A percentile compares a stretch with the other conserved stretches of the same genome.
These are phyloP conservation scores for Ceratocystiopsis brevicomis DNA, from an alignment of 2,329 filamentous ascomycete genomes.

Conservation along the genomic window DNA sequence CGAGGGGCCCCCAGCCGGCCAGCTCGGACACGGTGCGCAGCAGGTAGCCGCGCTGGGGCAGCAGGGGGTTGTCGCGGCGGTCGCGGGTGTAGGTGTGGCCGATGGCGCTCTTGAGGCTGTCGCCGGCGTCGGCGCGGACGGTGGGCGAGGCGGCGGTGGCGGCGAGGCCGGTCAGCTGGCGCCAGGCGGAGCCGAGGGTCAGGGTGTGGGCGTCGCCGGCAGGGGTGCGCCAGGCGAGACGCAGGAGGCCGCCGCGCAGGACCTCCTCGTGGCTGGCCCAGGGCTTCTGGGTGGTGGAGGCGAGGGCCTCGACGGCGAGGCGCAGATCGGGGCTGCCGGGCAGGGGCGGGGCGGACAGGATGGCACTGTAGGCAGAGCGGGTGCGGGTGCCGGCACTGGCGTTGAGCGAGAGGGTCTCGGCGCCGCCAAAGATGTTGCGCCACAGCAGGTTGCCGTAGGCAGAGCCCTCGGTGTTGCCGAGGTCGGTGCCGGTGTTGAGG, in stretches of 20 bases:
- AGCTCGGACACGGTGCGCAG: slow-evolving; percentile 61
- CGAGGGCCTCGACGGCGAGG: slow-evolving; percentile 60
- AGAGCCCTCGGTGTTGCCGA: slow-evolving; percentile 84
- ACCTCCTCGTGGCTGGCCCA: slow-evolving; percentile 93
- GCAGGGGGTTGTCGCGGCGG: slow-evolving; percentile 62
- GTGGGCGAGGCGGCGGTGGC: slow-evolving; percentile 62
- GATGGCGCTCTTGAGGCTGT: slow-evolving; percentile 34
- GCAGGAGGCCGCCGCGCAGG: slow-evolving; percentile 56
- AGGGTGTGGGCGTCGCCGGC: slow-evolving; percentile 55
- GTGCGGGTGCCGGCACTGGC: slow-evolving; percentile 81
- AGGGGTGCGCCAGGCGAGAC: slow-evolving; percentile 52
- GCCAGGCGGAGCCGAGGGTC: slow-evolving; percentile 66
- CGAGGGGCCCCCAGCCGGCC: slow-evolving; percentile 68
- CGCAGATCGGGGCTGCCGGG: slow-evolving; percentile 67
- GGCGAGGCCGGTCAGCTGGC: slow-evolving; percentile 66
- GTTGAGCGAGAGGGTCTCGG: slow-evolving; percentile 73
- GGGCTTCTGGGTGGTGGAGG: slow-evolving; percentile 69
- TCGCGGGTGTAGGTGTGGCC: slow-evolving; percentile 35
- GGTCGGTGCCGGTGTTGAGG: slow-evolving; percentile 84
- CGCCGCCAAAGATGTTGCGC: slow-evolving; percentile 87
- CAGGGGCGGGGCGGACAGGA: slow-evolving; percentile 57
- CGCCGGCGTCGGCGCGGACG: slow-evolving; percentile 68
- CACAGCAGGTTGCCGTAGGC: slow-evolving; percentile 75
- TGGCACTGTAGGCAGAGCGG: slow-evolving; percentile 74
- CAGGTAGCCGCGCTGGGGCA: slow-evolving; percentile 69